These are phyloP conservation scores for Batkoa obscura DNA, from an alignment of 371 early-diverging fungal genomes.

Conservation along the genomic window DNA sequence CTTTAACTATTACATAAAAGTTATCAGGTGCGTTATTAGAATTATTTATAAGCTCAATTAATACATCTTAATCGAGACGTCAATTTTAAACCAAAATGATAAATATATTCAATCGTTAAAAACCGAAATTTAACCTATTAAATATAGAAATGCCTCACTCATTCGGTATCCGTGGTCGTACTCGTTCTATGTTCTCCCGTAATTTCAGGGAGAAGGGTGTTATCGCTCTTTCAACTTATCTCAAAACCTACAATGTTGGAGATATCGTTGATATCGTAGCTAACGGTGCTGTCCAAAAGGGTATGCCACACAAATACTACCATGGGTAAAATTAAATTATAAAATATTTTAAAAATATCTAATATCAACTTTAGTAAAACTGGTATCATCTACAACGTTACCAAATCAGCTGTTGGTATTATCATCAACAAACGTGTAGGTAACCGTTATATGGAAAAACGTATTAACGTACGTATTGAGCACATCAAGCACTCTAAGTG, in stretches of 20 bases:
- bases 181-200: conserved; percentile 95
- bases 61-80: no score
- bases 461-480: conserved; percentile 96
- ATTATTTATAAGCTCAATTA: no score
- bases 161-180: conserved; percentile 93
- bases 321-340: conserved; percentile 57
- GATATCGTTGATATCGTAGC: conserved; percentile 98
- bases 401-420: conserved; percentile 96
- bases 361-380: conserved; percentile 47
- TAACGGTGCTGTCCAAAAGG: conserved; percentile 96
- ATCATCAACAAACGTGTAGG: conserved; percentile 97
- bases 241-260: conserved; percentile 94
- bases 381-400: conserved; percentile 96
- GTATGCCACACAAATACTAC: conserved; percentile 99
- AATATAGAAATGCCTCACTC: conserved; percentile 70
- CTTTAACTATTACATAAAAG: no score
- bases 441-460: conserved; percentile 95
- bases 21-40: no score
- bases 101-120: no score
- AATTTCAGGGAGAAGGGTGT: conserved; percentile 90
- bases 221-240: conserved; percentile 88
- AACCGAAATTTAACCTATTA: no score
- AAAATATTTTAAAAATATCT: neutral
- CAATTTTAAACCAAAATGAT: no score
- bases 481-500: conserved; percentile 99